Evolutionary conservation across 768 basidiomycete species (phyloP).

Genomic region (Lactifluus pinguis): DNA sequence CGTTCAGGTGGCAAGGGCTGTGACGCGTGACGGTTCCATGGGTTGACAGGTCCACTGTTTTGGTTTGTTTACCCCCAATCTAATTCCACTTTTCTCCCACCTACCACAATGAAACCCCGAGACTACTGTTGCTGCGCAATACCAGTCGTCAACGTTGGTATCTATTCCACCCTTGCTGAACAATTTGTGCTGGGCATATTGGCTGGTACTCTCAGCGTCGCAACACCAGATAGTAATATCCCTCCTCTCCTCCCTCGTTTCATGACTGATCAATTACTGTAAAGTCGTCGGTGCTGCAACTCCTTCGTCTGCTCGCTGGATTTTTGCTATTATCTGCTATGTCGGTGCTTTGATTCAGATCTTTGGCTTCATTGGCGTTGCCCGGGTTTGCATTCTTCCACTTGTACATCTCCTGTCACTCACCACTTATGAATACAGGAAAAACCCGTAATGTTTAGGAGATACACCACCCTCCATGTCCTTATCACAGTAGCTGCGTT

Average conservation of each 20-base stretch:
- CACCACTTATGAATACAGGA: conserved; percentile 37
- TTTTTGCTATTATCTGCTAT: conserved; percentile 73
- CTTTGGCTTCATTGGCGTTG: conserved; percentile 80
- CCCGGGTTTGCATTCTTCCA: conserved; percentile 40
- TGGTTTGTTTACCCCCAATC: background rate
- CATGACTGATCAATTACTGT: background rate
- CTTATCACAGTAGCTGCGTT: conserved; percentile 52
- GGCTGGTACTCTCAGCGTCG: conserved; percentile 64
- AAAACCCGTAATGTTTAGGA: conserved; percentile 50
- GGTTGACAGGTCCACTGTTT: background rate
- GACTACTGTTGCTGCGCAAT: conserved; percentile 93
- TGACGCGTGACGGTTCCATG: background rate
- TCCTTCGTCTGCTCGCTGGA: conserved; percentile 62
- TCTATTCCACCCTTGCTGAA: conserved; percentile 71
- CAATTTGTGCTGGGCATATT: conserved; percentile 62
- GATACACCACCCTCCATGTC: conserved; percentile 62
- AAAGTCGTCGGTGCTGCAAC: conserved; percentile 82
- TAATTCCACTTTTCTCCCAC: background rate
- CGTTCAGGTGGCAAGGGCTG: background rate
- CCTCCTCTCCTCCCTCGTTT: background rate
- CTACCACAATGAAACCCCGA: conserved; percentile 53
- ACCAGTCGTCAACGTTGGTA: conserved; percentile 82
- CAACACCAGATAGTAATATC: conserved; percentile 68
- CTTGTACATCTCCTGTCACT: background rate
- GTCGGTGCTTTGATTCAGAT: conserved; percentile 68